These are phyloP conservation scores for Thamnidium elegans DNA, from an alignment of 192 early-diverging fungal species.

Conservation along the genomic window DNA sequence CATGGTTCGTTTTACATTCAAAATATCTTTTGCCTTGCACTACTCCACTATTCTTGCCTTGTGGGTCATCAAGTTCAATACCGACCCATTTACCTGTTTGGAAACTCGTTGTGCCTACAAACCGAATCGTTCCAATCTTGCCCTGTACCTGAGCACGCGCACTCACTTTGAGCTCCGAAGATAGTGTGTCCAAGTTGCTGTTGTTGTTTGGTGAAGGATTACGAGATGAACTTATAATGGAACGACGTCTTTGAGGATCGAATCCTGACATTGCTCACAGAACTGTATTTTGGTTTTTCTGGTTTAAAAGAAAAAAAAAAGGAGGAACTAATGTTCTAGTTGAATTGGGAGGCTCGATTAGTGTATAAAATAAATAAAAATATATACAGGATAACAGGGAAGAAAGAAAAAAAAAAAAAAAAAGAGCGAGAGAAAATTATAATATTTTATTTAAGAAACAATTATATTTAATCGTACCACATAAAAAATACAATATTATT, in stretches of 20 bases:
- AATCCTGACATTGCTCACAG: background rate
- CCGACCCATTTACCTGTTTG: slow-evolving; percentile 87
- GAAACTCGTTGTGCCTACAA: slow-evolving; percentile 78
- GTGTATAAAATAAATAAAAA: too few species aligned
- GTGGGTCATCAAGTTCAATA: slow-evolving; percentile 73
- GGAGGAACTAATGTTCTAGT: too few species aligned
- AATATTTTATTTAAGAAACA: too few species aligned
- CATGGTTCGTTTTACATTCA: slow-evolving; percentile 67
- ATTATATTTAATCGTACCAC: too few species aligned
- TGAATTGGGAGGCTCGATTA: too few species aligned
- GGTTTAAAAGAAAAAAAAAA: too few species aligned
- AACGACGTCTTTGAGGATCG: background rate
- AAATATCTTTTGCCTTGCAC: slow-evolving; percentile 79
- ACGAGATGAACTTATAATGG: background rate
- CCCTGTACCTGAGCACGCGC: slow-evolving; percentile 57
- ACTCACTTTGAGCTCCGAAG: slow-evolving; percentile 31
- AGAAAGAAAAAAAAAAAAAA: too few species aligned
- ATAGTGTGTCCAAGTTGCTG: background rate
- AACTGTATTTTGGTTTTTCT: too few species aligned
- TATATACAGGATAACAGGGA: too few species aligned
- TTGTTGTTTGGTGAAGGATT: slow-evolving; percentile 18
- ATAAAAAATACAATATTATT: too few species aligned
- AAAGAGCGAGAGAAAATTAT: too few species aligned
- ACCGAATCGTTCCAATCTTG: slow-evolving; percentile 69
- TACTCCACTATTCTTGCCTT: slow-evolving; percentile 77